Conservation (phyloP, 2,329 filamentous ascomycete genomes). For the Trichoderma brevicompactum region DNA sequence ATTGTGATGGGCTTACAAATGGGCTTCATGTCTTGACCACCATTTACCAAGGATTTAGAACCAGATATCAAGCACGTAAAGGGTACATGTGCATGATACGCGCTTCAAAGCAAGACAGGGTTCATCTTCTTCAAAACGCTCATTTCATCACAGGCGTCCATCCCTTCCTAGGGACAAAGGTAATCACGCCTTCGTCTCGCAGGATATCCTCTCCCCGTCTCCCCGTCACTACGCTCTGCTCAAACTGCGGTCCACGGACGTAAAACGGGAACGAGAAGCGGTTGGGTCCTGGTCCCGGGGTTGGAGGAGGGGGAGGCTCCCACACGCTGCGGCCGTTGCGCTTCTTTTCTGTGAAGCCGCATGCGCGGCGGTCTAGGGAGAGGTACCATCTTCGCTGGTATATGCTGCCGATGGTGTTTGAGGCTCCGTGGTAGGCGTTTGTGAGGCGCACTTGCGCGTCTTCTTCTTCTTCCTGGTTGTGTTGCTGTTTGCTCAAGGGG, state of each 20-base stretch:
- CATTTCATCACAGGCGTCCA: slow-evolving; percentile 57
- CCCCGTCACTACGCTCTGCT: slow-evolving; percentile 70
- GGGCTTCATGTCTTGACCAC: background rate
- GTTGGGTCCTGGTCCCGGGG: background rate
- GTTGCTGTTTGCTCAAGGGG: slow-evolving; percentile 47
- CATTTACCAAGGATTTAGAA: no score
- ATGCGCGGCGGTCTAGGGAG: slow-evolving; percentile 62
- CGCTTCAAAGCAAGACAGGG: background rate
- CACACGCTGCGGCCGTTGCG: slow-evolving; percentile 30
- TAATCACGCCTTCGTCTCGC: slow-evolving; percentile 61
- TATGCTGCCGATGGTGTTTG: slow-evolving; percentile 67
- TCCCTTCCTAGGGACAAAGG: slow-evolving; percentile 61
- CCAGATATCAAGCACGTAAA: background rate
- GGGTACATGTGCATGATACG: no score
- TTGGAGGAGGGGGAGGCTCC: background rate
- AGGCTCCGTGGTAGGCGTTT: slow-evolving; percentile 70
- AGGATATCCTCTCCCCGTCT: slow-evolving; percentile 63
- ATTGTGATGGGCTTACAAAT: no score
- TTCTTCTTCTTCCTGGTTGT: slow-evolving; percentile 47
- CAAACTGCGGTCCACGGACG: slow-evolving; percentile 62
- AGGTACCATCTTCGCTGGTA: slow-evolving; percentile 71
- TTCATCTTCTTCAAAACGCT: background rate
- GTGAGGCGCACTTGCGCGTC: slow-evolving; percentile 59
- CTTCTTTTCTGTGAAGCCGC: slow-evolving; percentile 56
- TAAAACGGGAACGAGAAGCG: slow-evolving; percentile 61